phyloP scores from a whole-genome alignment of 345 rosid species.

The Punica granatum region DNA sequence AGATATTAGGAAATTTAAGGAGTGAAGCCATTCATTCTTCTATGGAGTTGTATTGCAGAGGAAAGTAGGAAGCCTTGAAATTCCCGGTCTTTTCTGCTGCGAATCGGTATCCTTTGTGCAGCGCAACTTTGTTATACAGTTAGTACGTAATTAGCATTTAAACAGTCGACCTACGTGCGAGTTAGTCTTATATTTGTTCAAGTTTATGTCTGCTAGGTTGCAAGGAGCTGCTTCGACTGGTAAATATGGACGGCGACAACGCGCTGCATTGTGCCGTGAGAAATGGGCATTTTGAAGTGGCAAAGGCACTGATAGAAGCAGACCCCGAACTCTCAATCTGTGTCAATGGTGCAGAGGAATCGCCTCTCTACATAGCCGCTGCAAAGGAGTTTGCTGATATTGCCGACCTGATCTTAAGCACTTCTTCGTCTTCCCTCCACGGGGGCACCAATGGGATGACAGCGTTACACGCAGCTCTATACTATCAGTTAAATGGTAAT shows the following conservation, averaged over 20 bases:
- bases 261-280: constrained; percentile 14
- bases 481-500: constrained; percentile 18
- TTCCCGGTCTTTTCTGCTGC: neutral
- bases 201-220: neutral
- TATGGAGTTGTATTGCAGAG: neutral
- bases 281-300: constrained; percentile 6
- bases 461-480: constrained; percentile 18
- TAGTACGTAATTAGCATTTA: neutral
- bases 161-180: neutral
- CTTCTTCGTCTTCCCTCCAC: neutral
- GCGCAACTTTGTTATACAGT: neutral
- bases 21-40: neutral
- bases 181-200: neutral
- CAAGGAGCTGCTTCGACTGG: constrained; percentile 14
- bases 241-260: constrained; percentile 9
- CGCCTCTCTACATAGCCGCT: constrained; percentile 13
- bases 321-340: constrained; percentile 8
- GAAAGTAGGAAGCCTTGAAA: too few relatives aligned
- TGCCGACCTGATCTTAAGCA: constrained; percentile 3
- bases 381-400: neutral
- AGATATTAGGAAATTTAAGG: neutral
- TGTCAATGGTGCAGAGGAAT: constrained; percentile 12
- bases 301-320: constrained; percentile 6
- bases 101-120: neutral
- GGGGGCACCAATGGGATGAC: constrained; percentile 16